Base-by-base conservation (phyloP, 2,329 filamentous ascomycete species). In the Talaromyces atroroseus region DNA sequence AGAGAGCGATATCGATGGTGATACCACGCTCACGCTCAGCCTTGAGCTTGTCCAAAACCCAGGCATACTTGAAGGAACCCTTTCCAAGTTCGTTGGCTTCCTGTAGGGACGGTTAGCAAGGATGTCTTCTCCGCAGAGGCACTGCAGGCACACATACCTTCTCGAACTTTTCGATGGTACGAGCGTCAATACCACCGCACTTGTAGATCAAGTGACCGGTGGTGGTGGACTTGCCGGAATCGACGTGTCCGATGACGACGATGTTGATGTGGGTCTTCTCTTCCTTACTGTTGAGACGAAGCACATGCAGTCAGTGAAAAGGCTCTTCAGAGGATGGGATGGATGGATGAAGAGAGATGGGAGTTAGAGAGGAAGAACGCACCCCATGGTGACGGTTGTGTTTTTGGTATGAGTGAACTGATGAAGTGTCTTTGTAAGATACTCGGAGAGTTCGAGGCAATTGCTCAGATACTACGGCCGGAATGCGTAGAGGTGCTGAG, bases 141-240 rank as follows among this genome's bases (percentile, higher is more conserved):
- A 45, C 8, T 20, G 12, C 10, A 29, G 38, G n/a, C n/a, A 61
- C 49, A 57, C 85, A 77, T 80, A 95, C 91, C 90, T 99, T 99
- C 92, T 99, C 94, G 87, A 99, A 99, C 89, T 99, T 99, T 89
- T 99, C 94, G 78, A 99, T 99, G 80, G 92, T 97, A 91, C 94
- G 92, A 86, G 92, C 91, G 90, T 99, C 94, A 77, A 97, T 99
- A 90, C 94, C 94, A 88, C 94, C 94, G 85, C 94, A 97, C 89
- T 99, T 92, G 91, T 97, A 97, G 89, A 99, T 97, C 87, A 99
- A 87, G 84, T 92, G 87, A 79, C 87, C 86, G 70, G 87, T 89
- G 79, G 92, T 96, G 79, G 92, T 96, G 71, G 92, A 96, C 88
- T 96, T 96, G 83, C 92, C 92, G 80, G 91, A 95, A 82, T 96